Base-by-base conservation (phyloP, 2,329 filamentous ascomycete species). In the Fusarium brachygibbosum region DNA sequence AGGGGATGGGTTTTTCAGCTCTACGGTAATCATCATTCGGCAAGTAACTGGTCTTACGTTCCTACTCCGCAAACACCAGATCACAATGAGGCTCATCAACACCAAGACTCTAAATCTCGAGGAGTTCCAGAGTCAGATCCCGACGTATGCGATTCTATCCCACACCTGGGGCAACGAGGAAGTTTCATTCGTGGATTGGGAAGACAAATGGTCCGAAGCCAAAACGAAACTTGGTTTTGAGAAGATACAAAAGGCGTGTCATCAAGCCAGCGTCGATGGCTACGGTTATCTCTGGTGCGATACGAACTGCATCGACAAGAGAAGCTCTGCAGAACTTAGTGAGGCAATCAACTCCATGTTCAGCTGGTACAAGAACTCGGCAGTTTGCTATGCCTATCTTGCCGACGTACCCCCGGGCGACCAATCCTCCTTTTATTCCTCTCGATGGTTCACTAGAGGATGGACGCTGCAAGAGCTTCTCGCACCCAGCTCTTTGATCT, bases 261-360 rank as follows among this genome's bases (percentile, higher is more conserved):
- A 35, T 1, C 45, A 49, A 17, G 31, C 45, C 5, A 10, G 4
- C 16, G 1, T 19, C 11, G 21, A 35, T n/a, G 31, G 45, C 3
- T 34, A 49, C 17, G 21, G 14, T 4, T 49, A 28, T 37, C 21
- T 50, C 0, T 50, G 46, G 46, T 50, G 46, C 4, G 46, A 50
- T 34, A 50, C 46, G 0, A 50, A 50, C 10, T 54, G 51, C 4
- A 54, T 54, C 3, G 51, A 54, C 1, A 54, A 54, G 6, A 46
- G 21, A 13, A 46, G 51, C 3, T 46, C 38, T 1, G 7, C 51
- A 10, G 51, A 54, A 3, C 40, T 54, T 1, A 46, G 40, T 1
- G 51, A 54, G 5, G 51, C 51, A 0, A 46, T 54, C 40, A 54
- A 54, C 9, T 54, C 51, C 0, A 54, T 54, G 51, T 54, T 54